These are phyloP conservation scores for Paecilomyces fulvus DNA, from an alignment of 2,329 filamentous ascomycete genomes.

Conservation along the genomic window DNA sequence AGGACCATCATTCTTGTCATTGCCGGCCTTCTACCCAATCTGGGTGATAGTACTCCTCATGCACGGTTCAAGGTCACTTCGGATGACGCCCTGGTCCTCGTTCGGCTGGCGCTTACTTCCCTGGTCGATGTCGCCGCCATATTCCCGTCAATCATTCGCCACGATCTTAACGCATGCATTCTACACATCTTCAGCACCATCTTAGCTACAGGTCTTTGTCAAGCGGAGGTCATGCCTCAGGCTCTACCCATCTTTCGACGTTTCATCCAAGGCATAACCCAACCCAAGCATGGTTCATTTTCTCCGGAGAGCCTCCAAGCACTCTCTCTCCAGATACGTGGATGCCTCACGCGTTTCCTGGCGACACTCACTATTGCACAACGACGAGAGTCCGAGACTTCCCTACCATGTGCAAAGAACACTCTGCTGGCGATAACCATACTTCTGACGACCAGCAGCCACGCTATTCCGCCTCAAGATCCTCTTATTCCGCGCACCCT, in stretches of 20 bases:
- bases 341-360: constrained; percentile 73
- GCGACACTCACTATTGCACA: constrained; percentile 52
- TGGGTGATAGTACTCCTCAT: constrained; percentile 45
- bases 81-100: constrained; percentile 75
- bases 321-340: constrained; percentile 65
- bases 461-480: constrained; percentile 65
- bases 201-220: constrained; percentile 76
- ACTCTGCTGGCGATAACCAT: constrained; percentile 81
- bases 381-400: constrained; percentile 54
- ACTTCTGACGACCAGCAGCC: constrained; percentile 71
- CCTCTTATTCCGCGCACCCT: constrained; percentile 66
- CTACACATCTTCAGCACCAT: constrained; percentile 95
- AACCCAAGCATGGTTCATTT: constrained; percentile 11
- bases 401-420: constrained; percentile 86
- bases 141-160: constrained; percentile 93
- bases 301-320: constrained; percentile 32
- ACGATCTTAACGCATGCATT: constrained; percentile 91
- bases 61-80: constrained; percentile 66
- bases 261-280: constrained; percentile 70
- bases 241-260: constrained; percentile 84
- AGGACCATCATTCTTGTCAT: constrained; percentile 92
- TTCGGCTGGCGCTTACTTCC: constrained; percentile 72
- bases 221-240: constrained; percentile 80
- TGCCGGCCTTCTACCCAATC: constrained; percentile 74
- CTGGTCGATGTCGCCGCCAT: constrained; percentile 92